Percentiles rank a stretch among this genome's conserved stretches.
Conservation (phyloP, 495 filamentous ascomycete species). For the Neurospora sp. region DNA sequence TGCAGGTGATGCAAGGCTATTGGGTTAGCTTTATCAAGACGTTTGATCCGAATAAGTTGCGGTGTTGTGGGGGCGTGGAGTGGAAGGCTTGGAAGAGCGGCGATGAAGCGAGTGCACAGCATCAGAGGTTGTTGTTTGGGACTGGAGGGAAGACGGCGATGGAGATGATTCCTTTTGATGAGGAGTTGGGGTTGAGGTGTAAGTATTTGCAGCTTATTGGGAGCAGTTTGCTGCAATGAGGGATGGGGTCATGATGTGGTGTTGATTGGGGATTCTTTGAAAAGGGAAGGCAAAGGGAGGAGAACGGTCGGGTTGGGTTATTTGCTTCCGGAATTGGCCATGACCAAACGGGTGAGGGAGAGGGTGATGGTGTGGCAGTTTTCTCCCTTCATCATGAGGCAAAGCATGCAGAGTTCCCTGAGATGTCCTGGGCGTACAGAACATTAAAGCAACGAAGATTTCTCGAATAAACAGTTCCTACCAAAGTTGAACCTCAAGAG, state of each 20-base stretch:
- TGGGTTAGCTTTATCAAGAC: constrained; percentile 59
- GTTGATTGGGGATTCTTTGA: background rate
- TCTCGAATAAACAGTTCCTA: background rate
- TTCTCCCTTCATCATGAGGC: background rate
- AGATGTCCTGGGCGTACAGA: background rate
- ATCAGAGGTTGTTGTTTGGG: constrained; percentile 41
- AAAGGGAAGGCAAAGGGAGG: background rate
- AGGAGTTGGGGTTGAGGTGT: constrained; percentile 40
- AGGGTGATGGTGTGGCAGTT: background rate
- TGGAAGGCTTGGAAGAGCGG: constrained; percentile 23
- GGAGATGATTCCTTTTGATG: constrained; percentile 38
- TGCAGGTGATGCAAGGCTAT: constrained; percentile 53
- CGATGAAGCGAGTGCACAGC: constrained; percentile 2
- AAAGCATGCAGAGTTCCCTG: background rate
- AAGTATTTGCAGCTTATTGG: constrained; percentile 28
- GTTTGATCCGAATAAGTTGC: constrained; percentile 51
- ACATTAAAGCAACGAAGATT: background rate
- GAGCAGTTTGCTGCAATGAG: background rate
- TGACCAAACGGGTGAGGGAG: background rate
- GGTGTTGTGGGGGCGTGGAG: constrained; percentile 8
- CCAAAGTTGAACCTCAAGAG: background rate
- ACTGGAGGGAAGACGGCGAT: constrained; percentile 46
- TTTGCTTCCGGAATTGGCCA: background rate
- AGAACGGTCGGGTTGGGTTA: background rate
- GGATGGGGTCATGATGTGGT: background rate